Evolutionary conservation across 1,284 basidiomycete genomes (phyloP).

Genomic region (Pseudozyma flocculosa): DNA sequence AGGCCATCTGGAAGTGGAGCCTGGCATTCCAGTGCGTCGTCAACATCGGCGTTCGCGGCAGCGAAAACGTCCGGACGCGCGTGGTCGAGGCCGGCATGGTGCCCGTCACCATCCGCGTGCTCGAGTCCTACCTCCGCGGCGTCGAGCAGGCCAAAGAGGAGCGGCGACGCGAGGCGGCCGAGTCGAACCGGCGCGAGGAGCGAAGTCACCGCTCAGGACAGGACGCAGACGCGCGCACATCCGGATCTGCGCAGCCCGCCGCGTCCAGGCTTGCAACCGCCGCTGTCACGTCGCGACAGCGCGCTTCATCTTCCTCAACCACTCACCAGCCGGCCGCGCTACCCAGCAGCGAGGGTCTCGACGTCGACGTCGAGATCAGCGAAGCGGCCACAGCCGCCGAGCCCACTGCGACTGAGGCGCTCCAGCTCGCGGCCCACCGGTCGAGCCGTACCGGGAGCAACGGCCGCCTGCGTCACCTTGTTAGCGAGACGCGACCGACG

Average conservation of each 20-base stretch:
- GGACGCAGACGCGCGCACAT: conserved; percentile 2
- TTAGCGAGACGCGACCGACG: conserved; percentile 28
- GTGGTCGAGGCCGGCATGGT: conserved; percentile 95
- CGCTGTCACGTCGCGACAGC: no score
- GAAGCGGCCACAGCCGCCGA: no score
- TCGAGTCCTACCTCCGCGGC: conserved; percentile 71
- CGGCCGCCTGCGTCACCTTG: conserved; percentile 1
- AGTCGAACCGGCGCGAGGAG: conserved; percentile 28
- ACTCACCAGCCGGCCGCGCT: no score
- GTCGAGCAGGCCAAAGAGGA: conserved; percentile 57
- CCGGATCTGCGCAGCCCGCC: no score
- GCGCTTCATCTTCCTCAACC: no score
- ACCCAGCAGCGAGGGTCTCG: no score
- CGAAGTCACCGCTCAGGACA: conserved; percentile 15
- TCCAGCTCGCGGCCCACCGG: no score
- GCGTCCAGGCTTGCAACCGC: no score
- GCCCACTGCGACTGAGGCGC: no score
- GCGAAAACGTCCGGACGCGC: conserved; percentile 75
- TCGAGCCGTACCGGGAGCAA: no score
- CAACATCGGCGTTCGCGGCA: conserved; percentile 96
- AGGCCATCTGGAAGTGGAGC: conserved; percentile 57
- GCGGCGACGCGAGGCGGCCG: conserved; percentile 17
- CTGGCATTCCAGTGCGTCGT: conserved; percentile 92
- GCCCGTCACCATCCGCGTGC: conserved; percentile 88
- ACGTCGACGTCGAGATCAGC: no score